Percentiles rank a stretch among this genome's conserved stretches.
Evolutionary conservation across 371 early-diverging fungal genomes (phyloP).

Genomic region (Sporodiniella umbellata): DNA sequence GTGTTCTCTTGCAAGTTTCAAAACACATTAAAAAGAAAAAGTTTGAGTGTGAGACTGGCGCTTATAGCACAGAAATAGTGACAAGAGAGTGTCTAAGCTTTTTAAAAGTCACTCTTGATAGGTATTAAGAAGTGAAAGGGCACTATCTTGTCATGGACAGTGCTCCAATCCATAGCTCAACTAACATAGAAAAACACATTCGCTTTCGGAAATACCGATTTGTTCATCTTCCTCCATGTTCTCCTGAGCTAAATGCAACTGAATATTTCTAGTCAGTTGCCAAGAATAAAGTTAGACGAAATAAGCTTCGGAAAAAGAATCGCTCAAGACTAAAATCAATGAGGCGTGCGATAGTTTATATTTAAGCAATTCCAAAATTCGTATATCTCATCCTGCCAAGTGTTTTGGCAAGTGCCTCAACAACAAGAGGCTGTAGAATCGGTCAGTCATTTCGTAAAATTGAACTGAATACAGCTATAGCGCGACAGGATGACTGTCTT

Average conservation of each 20-base stretch:
- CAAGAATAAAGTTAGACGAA: not conserved
- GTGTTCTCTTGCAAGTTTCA: not conserved
- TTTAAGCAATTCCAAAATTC: not conserved
- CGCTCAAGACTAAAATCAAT: not conserved
- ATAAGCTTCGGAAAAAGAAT: not conserved
- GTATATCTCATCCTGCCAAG: not conserved
- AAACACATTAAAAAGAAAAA: slow-evolving; percentile 18
- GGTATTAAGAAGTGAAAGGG: no score
- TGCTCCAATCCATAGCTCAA: no score
- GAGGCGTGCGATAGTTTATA: not conserved
- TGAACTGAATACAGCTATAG: not conserved
- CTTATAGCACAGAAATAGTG: slow-evolving; percentile 11
- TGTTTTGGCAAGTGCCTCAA: not conserved
- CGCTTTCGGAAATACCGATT: no score
- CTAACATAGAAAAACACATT: no score
- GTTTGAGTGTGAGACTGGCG: slow-evolving; percentile 9
- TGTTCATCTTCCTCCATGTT: no score
- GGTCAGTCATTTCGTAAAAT: no score
- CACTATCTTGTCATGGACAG: no score
- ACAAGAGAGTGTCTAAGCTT: slow-evolving; percentile 12
- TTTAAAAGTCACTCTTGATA: slow-evolving; percentile 9
- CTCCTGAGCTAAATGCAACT: no score
- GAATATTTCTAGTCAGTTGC: not conserved
- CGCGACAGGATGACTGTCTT: not conserved
- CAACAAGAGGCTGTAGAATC: no score